Evolutionary conservation across 768 basidiomycete genomes (phyloP).

Genomic region (Amanita thiersii): DNA sequence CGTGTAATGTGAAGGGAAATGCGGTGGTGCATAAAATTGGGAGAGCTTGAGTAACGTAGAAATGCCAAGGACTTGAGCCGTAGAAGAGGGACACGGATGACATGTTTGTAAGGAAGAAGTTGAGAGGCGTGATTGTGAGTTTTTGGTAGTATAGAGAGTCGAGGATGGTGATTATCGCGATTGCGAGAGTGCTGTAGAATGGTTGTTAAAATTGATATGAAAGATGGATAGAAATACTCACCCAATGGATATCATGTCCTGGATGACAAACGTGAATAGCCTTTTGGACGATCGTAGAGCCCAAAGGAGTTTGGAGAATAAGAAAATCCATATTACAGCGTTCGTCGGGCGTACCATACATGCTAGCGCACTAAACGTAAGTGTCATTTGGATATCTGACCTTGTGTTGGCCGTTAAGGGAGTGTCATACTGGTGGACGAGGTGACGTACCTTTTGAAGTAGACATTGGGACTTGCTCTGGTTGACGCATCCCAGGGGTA

Average conservation of each 20-base stretch:
- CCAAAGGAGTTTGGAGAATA: conserved; percentile 55
- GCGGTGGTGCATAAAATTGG: conserved; percentile 73
- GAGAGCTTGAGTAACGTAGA: conserved; percentile 79
- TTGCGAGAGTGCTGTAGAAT: conserved; percentile 18
- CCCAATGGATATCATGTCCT: conserved; percentile 36
- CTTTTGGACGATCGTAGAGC: conserved; percentile 28
- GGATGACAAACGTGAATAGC: conserved; percentile 23
- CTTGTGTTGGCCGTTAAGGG: conserved; percentile 15
- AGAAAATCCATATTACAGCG: conserved; percentile 74
- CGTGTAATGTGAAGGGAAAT: conserved; percentile 66
- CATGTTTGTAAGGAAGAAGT: conserved; percentile 79
- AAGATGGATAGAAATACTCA: conserved; percentile 19
- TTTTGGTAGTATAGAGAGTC: conserved; percentile 69
- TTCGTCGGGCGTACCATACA: conserved; percentile 88
- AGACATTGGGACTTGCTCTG: conserved; percentile 24
- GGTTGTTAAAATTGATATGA: conserved; percentile 1
- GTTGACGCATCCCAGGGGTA: conserved; percentile 64
- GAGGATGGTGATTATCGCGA: conserved; percentile 28
- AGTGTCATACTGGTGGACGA: not conserved
- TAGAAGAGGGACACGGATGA: conserved; percentile 90
- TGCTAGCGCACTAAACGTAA: conserved; percentile 64
- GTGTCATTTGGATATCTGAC: conserved; percentile 23
- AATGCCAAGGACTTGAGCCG: conserved; percentile 80
- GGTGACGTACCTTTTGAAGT: conserved; percentile 34
- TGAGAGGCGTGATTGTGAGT: conserved; percentile 66